Percentiles rank a stretch among this genome's conserved stretches.
Conservation (phyloP, 331 rosid genomes). For the Telfairia occidentalis region DNA sequence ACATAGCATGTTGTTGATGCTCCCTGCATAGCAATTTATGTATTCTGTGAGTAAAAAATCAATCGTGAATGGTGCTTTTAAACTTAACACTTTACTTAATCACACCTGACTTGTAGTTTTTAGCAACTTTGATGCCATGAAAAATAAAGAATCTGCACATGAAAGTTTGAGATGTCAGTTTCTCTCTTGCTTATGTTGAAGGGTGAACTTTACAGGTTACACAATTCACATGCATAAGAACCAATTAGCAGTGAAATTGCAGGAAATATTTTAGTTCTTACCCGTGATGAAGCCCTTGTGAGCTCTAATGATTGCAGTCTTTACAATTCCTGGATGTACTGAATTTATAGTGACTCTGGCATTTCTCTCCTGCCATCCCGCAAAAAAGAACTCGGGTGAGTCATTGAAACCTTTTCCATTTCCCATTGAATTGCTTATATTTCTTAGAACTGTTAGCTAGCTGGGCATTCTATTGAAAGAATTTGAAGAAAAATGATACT, state of each 20-base stretch:
- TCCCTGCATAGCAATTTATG: slow-evolving; percentile 32
- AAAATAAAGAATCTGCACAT: slow-evolving; percentile 74
- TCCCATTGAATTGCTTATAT: neutral
- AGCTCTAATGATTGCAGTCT: slow-evolving; percentile 83
- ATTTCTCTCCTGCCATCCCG: slow-evolving; percentile 46
- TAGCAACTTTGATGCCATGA: slow-evolving; percentile 79
- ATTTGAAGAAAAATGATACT: neutral
- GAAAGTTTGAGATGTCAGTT: neutral
- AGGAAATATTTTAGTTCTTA: slow-evolving; percentile 12
- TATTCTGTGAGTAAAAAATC: neutral
- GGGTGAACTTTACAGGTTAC: neutral
- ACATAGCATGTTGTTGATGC: slow-evolving; percentile 89
- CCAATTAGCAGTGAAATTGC: neutral
- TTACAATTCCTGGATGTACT: slow-evolving; percentile 92
- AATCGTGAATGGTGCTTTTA: neutral
- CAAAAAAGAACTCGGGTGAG: neutral
- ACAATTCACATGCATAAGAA: neutral
- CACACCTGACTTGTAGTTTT: slow-evolving; percentile 77
- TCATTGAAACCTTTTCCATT: neutral
- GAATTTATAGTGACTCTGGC: slow-evolving; percentile 81
- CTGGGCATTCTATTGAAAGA: neutral
- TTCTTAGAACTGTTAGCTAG: neutral
- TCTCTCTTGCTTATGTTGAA: neutral
- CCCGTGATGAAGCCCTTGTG: slow-evolving; percentile 84
- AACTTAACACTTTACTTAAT: neutral